Evolutionary conservation across 2,329 filamentous ascomycete genomes (phyloP).

Genomic region (Alternaria metachromatica): DNA sequence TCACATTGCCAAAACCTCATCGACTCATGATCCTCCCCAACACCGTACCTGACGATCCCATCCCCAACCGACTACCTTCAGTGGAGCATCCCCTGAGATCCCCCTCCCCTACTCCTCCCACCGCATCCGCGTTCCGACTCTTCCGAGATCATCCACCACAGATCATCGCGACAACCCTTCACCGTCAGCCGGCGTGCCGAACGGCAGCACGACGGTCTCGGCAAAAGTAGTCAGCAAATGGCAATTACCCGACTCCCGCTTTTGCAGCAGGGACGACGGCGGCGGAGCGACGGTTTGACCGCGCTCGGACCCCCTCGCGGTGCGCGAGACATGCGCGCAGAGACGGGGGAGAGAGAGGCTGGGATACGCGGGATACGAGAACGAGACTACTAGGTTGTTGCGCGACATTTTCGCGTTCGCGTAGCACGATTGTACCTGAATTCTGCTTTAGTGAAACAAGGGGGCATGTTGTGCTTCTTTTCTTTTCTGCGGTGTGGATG

Average conservation of each 20-base stretch:
- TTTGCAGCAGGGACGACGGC: neutral
- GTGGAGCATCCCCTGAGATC: neutral
- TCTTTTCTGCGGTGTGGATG: neutral
- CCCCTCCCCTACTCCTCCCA: neutral
- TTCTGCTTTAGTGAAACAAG: slow-evolving; percentile 6
- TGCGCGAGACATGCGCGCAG: slow-evolving; percentile 3
- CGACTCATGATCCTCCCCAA: neutral
- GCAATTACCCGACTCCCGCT: slow-evolving; percentile 17
- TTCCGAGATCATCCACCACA: neutral
- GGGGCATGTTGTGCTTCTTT: neutral
- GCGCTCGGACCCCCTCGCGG: slow-evolving; percentile 5
- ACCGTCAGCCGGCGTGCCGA: slow-evolving; percentile 7
- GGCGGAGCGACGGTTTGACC: neutral
- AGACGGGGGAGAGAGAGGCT: neutral
- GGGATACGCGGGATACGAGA: neutral
- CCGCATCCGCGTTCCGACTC: neutral
- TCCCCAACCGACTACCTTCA: neutral
- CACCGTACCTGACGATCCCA: neutral
- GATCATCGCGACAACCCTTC: slow-evolving; percentile 4
- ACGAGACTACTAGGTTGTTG: slow-evolving; percentile 7
- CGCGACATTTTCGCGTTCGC: slow-evolving; percentile 1
- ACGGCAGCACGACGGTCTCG: neutral
- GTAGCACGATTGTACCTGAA: neutral
- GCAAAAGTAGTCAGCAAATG: neutral
- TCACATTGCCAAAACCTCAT: neutral